These are phyloP conservation scores for Epichloe sylvatica DNA, from an alignment of 2,329 filamentous ascomycete genomes.

Conservation along the genomic window DNA sequence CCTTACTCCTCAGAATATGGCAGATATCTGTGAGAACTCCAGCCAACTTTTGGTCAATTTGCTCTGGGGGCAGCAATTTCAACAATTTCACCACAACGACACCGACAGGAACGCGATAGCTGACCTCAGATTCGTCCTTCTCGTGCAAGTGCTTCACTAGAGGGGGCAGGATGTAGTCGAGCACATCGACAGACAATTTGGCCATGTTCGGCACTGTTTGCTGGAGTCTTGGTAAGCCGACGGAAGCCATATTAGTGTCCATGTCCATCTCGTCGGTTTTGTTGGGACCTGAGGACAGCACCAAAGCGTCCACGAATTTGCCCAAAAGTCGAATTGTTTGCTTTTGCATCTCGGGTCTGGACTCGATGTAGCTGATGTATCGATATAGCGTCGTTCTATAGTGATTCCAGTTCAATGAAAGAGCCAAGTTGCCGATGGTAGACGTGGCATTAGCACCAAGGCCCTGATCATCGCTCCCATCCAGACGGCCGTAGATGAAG, in stretches of 20 bases:
- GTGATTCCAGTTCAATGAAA: slow-evolving; percentile 77
- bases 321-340: slow-evolving; percentile 71
- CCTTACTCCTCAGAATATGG: slow-evolving; percentile 79
- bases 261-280: slow-evolving; percentile 30
- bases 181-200: slow-evolving; percentile 59
- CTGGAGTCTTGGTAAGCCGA: slow-evolving; percentile 34
- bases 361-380: slow-evolving; percentile 69
- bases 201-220: slow-evolving; percentile 50
- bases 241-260: slow-evolving; percentile 17
- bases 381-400: slow-evolving; percentile 73
- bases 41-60: slow-evolving; percentile 62
- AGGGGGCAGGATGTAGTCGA: slow-evolving; percentile 61
- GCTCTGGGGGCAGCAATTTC: slow-evolving; percentile 58
- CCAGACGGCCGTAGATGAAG: slow-evolving; percentile 73
- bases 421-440: slow-evolving; percentile 60
- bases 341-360: slow-evolving; percentile 73
- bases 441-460: slow-evolving; percentile 75
- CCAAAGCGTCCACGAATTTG: slow-evolving; percentile 65
- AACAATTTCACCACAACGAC: slow-evolving; percentile 81
- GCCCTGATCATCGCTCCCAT: slow-evolving; percentile 64
- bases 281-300: slow-evolving; percentile 34
- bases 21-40: slow-evolving; percentile 82
- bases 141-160: slow-evolving; percentile 78
- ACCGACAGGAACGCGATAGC: slow-evolving; percentile 78
- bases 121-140: slow-evolving; percentile 90